phyloP scores from a whole-genome alignment of 345 rosid species.

The Raphanus sativus region DNA sequence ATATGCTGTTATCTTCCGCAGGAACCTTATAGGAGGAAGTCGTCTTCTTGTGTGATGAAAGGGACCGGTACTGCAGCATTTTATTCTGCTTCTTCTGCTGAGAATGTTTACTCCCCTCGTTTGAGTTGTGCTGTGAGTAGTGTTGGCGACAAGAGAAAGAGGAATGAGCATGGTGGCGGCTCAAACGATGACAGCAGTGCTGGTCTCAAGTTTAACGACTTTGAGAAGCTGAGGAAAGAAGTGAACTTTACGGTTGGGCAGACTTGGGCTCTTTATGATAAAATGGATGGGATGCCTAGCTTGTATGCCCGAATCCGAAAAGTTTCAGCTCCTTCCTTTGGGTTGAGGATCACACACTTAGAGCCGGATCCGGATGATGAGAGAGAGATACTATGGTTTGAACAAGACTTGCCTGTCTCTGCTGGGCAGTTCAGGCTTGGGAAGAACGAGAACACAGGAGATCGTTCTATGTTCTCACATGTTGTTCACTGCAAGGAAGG shows the following conservation, averaged over 20 bases:
- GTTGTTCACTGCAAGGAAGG: constrained; percentile 6
- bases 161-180: not conserved
- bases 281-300: constrained; percentile 63
- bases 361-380: constrained; percentile 48
- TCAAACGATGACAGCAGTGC: not conserved
- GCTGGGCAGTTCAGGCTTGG: constrained; percentile 11
- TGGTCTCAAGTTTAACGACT: constrained; percentile 37
- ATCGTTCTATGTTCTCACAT: not conserved
- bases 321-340: constrained; percentile 44
- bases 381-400: not conserved
- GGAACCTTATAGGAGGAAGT: not conserved
- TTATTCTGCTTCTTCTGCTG: not conserved
- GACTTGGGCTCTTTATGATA: constrained; percentile 67
- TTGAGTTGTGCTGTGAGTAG: not conserved
- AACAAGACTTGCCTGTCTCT: not conserved
- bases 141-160: constrained; percentile 26
- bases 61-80: not conserved
- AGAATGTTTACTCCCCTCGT: not conserved
- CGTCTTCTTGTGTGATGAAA: not conserved
- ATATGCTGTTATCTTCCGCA: not conserved
- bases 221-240: constrained; percentile 47
- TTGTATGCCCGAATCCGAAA: constrained; percentile 58
- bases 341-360: constrained; percentile 56
- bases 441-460: not conserved
- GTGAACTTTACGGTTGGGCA: constrained; percentile 56